Evolutionary conservation across 805 yeast genomes (phyloP).

Genomic region (Zygoascus bituminiphila): DNA sequence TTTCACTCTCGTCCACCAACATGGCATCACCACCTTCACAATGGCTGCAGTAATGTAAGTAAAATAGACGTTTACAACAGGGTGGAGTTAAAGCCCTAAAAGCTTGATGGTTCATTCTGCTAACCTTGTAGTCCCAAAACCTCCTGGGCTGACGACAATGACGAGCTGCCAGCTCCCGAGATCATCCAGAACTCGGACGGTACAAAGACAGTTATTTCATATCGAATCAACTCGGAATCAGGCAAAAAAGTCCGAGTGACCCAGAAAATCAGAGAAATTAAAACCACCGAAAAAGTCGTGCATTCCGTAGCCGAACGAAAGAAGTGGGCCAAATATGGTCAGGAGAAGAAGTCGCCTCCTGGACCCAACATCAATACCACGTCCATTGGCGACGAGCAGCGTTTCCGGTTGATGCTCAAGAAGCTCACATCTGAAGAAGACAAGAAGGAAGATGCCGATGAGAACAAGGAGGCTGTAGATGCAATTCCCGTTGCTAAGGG

Average conservation of each 20-base stretch:
- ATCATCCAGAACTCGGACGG: conserved; percentile 77
- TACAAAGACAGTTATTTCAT: conserved; percentile 78
- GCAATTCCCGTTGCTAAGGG: conserved; percentile 40
- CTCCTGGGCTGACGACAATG: conserved; percentile 40
- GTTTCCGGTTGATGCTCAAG: conserved; percentile 54
- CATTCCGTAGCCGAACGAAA: conserved; percentile 81
- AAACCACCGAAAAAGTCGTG: conserved; percentile 73
- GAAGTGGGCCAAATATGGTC: conserved; percentile 84
- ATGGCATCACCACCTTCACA: background rate
- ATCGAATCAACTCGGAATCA: conserved; percentile 53
- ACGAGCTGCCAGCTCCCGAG: conserved; percentile 58
- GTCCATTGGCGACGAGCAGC: conserved; percentile 77
- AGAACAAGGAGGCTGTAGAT: conserved; percentile 36
- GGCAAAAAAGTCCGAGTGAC: conserved; percentile 84
- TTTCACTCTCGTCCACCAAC: no score
- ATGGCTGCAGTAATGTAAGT: conserved; percentile 1
- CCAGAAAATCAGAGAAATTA: conserved; percentile 70
- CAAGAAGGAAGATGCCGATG: conserved; percentile 40
- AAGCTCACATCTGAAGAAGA: conserved; percentile 36
- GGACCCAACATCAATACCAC: conserved; percentile 90
- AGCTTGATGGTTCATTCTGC: background rate
- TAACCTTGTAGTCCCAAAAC: background rate
- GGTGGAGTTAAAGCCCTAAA: background rate
- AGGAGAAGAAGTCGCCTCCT: conserved; percentile 58
- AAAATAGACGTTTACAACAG: background rate